Evolutionary conservation across 768 basidiomycete species (phyloP).

Genomic region (Tricholoma bakamatsutake): DNA sequence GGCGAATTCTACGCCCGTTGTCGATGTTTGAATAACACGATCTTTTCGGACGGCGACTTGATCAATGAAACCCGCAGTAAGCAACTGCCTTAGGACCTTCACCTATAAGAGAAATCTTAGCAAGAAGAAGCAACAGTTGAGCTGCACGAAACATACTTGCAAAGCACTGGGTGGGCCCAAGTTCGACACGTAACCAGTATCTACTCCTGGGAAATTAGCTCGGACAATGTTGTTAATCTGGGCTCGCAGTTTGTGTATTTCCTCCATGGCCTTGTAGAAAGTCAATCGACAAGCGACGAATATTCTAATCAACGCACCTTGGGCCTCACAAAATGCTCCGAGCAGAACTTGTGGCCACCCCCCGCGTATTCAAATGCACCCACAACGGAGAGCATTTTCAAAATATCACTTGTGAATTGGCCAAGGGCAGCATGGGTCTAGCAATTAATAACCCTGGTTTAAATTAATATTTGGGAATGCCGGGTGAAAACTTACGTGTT

Average conservation of each 20-base stretch:
- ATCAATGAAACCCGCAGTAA: constrained; percentile 90
- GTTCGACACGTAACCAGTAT: constrained; percentile 55
- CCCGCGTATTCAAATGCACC: constrained; percentile 95
- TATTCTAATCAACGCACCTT: constrained; percentile 50
- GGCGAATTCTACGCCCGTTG: constrained; percentile 61
- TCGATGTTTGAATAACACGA: constrained; percentile 51
- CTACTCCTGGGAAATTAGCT: constrained; percentile 63
- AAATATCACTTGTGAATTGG: constrained; percentile 74
- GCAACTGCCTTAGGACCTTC: constrained; percentile 82
- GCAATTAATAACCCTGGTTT: neutral
- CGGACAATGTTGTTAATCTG: constrained; percentile 86
- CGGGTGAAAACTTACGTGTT: constrained; percentile 47
- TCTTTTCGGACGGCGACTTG: constrained; percentile 93
- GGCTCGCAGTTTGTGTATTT: constrained; percentile 90
- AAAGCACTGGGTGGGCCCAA: constrained; percentile 70
- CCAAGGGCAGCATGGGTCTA: constrained; percentile 81
- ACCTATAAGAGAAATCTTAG: constrained; percentile 43
- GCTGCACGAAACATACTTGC: constrained; percentile 46
- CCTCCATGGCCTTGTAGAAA: constrained; percentile 83
- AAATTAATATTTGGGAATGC: neutral
- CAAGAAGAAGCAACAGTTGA: neutral
- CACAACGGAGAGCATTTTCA: constrained; percentile 86
- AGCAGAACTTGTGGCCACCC: constrained; percentile 75
- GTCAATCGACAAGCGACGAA: neutral
- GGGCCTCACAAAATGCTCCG: constrained; percentile 80